These are phyloP conservation scores for Phaeotremella fagi DNA, from an alignment of 768 basidiomycete species.

Conservation along the genomic window DNA sequence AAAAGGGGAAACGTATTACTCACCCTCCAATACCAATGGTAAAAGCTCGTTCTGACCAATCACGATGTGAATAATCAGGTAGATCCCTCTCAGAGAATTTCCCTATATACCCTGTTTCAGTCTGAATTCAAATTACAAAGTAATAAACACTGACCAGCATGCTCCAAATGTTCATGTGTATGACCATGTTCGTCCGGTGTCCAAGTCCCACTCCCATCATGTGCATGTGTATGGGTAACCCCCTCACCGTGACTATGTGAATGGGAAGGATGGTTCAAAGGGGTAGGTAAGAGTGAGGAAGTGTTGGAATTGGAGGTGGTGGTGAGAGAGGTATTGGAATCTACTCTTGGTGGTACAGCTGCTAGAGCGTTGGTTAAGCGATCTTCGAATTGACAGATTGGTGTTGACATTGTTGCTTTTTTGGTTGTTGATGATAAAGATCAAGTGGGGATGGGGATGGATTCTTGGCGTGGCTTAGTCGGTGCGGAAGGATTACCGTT, in stretches of 20 bases:
- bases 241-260: constrained; percentile 56
- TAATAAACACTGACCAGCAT: constrained; percentile 60
- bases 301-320: neutral
- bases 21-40: constrained; percentile 98
- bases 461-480: too few relatives aligned
- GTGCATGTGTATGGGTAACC: constrained; percentile 53
- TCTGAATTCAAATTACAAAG: neutral
- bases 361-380: constrained; percentile 33
- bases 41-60: constrained; percentile 90
- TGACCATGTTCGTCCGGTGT: constrained; percentile 75
- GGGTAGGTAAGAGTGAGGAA: constrained; percentile 13
- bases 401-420: constrained; percentile 9
- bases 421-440: too few relatives aligned
- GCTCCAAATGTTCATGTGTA: constrained; percentile 86
- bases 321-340: neutral
- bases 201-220: constrained; percentile 49
- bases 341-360: constrained; percentile 6
- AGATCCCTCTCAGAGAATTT: constrained; percentile 88
- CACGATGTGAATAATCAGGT: constrained; percentile 75
- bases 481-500: too few relatives aligned
- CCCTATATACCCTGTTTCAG: constrained; percentile 53
- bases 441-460: too few relatives aligned
- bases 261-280: constrained; percentile 24
- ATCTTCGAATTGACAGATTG: constrained; percentile 48
- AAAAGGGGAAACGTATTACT: constrained; percentile 34